Percentiles rank a stretch among this genome's conserved stretches.
These are phyloP conservation scores for Clausena lansium DNA, from an alignment of 345 rosid genomes.

Conservation along the genomic window DNA sequence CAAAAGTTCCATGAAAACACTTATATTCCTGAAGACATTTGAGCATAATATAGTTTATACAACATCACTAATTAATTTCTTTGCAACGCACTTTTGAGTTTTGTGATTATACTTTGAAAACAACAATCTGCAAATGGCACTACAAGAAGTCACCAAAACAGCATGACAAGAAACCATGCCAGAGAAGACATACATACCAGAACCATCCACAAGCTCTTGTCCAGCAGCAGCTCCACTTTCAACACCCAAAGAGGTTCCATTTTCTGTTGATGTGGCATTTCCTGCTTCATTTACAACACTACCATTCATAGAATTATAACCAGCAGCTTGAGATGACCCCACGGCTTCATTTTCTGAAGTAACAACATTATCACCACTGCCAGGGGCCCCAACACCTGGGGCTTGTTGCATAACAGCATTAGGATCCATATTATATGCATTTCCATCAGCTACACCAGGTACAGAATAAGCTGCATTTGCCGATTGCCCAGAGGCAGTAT, in stretches of 20 bases:
- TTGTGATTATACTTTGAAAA: not conserved
- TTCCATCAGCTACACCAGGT: conserved; percentile 18
- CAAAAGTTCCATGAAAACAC: not conserved
- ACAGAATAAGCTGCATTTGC: conserved; percentile 23
- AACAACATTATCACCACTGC: conserved; percentile 21
- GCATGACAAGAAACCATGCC: not conserved
- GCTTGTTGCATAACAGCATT: conserved; percentile 26
- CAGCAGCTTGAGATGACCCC: conserved; percentile 27
- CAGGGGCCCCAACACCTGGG: conserved; percentile 20
- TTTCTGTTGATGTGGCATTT: conserved; percentile 42
- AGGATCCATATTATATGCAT: conserved; percentile 17
- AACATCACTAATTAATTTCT: not conserved
- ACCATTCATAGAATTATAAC: conserved; percentile 57
- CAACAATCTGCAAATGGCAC: not conserved
- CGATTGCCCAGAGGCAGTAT: conserved; percentile 28
- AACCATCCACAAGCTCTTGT: conserved; percentile 45
- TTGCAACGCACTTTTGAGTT: not conserved
- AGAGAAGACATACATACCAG: conserved; percentile 58
- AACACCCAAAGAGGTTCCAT: conserved; percentile 49
- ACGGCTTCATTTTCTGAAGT: conserved; percentile 12
- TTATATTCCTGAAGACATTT: not conserved
- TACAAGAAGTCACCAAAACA: not conserved
- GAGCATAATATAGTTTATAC: not conserved
- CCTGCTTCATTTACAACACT: conserved; percentile 34
- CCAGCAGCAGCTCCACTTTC: conserved; percentile 35